Conservation (phyloP, 2,329 filamentous ascomycete species). For the Didymella arachidicola region DNA sequence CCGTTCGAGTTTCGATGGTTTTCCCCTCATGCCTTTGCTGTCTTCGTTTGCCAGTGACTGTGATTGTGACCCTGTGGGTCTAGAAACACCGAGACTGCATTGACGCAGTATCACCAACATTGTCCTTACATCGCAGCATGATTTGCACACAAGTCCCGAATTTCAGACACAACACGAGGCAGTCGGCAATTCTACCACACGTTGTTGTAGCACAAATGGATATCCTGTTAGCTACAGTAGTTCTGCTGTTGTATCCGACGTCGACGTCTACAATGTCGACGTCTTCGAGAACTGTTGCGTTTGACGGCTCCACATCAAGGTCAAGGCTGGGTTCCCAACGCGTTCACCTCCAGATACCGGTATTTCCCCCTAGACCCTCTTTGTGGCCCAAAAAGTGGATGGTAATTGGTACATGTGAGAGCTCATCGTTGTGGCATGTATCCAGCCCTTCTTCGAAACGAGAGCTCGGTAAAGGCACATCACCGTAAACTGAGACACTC, state of each 20-base stretch:
- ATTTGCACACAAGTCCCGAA: no score
- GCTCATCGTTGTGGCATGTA: not conserved
- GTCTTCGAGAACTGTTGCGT: not conserved
- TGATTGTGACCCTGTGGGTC: not conserved
- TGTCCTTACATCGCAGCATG: no score
- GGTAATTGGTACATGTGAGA: not conserved
- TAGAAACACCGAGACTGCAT: not conserved
- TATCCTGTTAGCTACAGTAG: no score
- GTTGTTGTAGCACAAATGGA: no score
- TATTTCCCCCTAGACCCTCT: not conserved
- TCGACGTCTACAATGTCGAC: no score
- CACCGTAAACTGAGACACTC: no score
- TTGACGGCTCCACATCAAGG: not conserved
- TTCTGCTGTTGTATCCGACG: no score
- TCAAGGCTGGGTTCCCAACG: not conserved
- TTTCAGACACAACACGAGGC: no score
- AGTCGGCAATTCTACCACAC: no score
- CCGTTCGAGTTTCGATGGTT: constrained; percentile 3
- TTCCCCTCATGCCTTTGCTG: not conserved
- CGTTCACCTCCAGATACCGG: not conserved
- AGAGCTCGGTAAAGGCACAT: no score
- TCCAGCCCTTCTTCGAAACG: not conserved
- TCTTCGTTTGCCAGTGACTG: no score
- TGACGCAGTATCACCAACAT: not conserved
- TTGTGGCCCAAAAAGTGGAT: not conserved